A percentile compares a stretch with the other conserved stretches of the same genome.
Conservation (phyloP, 2,329 filamentous ascomycete species). For the Colletotrichum echinochloae region DNA sequence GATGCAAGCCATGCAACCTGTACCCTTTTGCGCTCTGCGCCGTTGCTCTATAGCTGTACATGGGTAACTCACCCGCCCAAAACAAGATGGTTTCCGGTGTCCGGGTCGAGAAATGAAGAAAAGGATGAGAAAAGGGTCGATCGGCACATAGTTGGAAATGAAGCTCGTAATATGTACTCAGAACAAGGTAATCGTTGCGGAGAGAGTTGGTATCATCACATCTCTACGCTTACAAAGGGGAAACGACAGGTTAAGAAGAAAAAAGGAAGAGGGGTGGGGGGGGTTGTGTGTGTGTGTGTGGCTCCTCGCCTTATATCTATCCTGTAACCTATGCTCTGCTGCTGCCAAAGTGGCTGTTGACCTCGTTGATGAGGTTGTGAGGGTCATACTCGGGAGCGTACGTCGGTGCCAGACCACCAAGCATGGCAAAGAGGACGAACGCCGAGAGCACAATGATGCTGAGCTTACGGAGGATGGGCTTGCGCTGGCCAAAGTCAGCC, state of each 20-base stretch:
- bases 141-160: conserved; percentile 17
- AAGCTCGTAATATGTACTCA: conserved; percentile 39
- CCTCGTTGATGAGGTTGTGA: conserved; percentile 60
- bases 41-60: conserved; percentile 53
- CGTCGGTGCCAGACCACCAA: conserved; percentile 74
- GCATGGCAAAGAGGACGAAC: conserved; percentile 75
- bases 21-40: conserved; percentile 51
- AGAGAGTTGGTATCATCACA: conserved; percentile 35
- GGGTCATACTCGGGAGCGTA: conserved; percentile 69
- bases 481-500: conserved; percentile 85
- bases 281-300: no score
- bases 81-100: conserved; percentile 12
- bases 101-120: conserved; percentile 8
- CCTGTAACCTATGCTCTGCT: conserved; percentile 34
- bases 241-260: conserved; percentile 14
- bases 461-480: conserved; percentile 83
- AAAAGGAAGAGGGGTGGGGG: no score
- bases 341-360: conserved; percentile 63
- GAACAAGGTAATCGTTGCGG: conserved; percentile 35
- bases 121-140: not conserved
- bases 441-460: conserved; percentile 74
- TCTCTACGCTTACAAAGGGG: conserved; percentile 29
- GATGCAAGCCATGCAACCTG: conserved; percentile 51
- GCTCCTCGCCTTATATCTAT: conserved; percentile 7
- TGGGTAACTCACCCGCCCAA: conserved; percentile 22